Evolutionary conservation across 2,329 filamentous ascomycete species (phyloP).

Genomic region (Daldinia sp.): DNA sequence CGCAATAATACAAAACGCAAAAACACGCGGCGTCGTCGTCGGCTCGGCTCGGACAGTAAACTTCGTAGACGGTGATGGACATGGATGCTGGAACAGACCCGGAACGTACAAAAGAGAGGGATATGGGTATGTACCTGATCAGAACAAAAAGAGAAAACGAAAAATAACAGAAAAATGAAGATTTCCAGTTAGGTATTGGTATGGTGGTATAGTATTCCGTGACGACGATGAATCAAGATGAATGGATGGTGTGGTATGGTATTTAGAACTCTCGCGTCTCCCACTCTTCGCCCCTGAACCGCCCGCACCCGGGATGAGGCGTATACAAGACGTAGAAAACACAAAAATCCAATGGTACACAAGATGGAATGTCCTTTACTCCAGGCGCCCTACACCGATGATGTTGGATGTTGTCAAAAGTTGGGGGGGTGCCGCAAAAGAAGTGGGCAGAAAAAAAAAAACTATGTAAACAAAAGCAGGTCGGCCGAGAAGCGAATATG

Average conservation of each 20-base stretch:
- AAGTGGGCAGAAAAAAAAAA: not conserved
- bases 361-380: slow-evolving; percentile 11
- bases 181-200: not conserved
- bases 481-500: slow-evolving; percentile 20
- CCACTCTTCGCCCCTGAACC: not conserved
- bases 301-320: slow-evolving; percentile 1
- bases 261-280: not conserved
- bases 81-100: not conserved
- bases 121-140: slow-evolving; percentile 2
- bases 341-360: not conserved
- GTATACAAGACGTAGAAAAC: slow-evolving; percentile 18
- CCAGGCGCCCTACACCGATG: slow-evolving; percentile 28
- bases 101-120: not conserved
- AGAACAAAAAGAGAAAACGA: not conserved
- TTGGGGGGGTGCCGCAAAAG: slow-evolving; percentile 1
- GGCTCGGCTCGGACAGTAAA: not conserved
- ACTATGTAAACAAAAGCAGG: not conserved
- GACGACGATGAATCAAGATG: slow-evolving; percentile 1
- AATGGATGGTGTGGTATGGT: not conserved
- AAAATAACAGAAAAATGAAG: too few relatives aligned
- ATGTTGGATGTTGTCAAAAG: not conserved
- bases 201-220: slow-evolving; percentile 1
- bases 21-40: not conserved
- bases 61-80: slow-evolving; percentile 3
- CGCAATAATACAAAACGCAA: not conserved